These are phyloP conservation scores for Calonectria montana DNA, from an alignment of 2,329 filamentous ascomycete genomes.

Conservation along the genomic window DNA sequence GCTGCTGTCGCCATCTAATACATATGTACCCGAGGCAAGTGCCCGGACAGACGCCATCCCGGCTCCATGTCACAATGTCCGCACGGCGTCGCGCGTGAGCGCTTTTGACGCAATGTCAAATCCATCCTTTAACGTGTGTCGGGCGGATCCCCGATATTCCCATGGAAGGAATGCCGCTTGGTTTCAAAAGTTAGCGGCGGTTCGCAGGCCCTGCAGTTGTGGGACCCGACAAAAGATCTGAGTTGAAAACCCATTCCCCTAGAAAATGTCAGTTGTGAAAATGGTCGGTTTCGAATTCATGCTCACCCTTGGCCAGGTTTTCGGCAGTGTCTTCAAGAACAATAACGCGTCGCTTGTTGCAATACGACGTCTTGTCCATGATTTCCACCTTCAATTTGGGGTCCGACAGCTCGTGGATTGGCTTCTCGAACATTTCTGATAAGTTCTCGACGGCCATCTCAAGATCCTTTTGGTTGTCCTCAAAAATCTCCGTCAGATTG, in stretches of 20 bases:
- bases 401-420: constrained; percentile 84
- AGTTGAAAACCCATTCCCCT: constrained; percentile 62
- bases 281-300: constrained; percentile 40
- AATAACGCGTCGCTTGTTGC: constrained; percentile 91
- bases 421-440: constrained; percentile 99
- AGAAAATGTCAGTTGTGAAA: constrained; percentile 32
- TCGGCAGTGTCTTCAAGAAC: constrained; percentile 92
- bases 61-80: constrained; percentile 10
- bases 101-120: neutral
- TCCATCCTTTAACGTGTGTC: neutral
- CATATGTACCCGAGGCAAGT: constrained; percentile 16
- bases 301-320: constrained; percentile 84
- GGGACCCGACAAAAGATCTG: constrained; percentile 36
- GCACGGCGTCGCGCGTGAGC: neutral
- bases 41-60: constrained; percentile 15
- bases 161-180: neutral
- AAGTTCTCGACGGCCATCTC: constrained; percentile 97
- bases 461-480: constrained; percentile 98
- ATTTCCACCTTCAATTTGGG: constrained; percentile 97
- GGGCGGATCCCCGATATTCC: neutral
- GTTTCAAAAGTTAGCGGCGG: constrained; percentile 31
- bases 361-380: constrained; percentile 98
- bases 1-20: constrained; percentile 20
- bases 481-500: constrained; percentile 96
- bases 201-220: constrained; percentile 36